Percentiles rank a stretch among this genome's conserved stretches.
phyloP scores from a whole-genome alignment of 805 yeast species.

The Komagataella phaffii region DNA sequence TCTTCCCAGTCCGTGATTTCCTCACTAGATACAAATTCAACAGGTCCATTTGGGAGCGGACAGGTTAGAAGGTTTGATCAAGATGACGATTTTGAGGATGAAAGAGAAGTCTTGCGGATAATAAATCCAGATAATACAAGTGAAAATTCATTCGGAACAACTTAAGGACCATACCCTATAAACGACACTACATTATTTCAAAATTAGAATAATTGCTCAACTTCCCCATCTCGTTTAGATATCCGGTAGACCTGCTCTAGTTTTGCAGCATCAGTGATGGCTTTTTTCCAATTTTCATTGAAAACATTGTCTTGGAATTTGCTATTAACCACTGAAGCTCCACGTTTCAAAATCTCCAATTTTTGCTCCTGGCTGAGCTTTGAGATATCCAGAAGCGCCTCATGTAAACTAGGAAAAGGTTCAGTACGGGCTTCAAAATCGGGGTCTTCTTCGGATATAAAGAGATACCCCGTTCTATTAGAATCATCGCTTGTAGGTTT shows the following conservation, averaged over 20 bases:
- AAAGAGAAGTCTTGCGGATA: not conserved
- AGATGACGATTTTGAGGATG: not conserved
- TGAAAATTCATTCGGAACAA: not conserved
- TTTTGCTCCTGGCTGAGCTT: slow-evolving; percentile 4
- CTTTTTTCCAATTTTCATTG: not conserved
- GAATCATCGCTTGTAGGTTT: slow-evolving; percentile 12
- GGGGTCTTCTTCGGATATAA: slow-evolving; percentile 51
- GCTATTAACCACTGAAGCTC: slow-evolving; percentile 1
- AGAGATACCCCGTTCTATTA: slow-evolving; percentile 59
- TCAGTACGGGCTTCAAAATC: slow-evolving; percentile 25
- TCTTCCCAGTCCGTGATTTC: not conserved
- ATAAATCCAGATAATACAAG: not conserved
- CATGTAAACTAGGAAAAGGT: slow-evolving; percentile 31
- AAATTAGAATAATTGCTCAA: slow-evolving; percentile 5
- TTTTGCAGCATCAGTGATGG: slow-evolving; percentile 3
- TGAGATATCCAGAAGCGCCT: slow-evolving; percentile 24
- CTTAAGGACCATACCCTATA: not conserved
- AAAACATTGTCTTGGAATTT: slow-evolving; percentile 4
- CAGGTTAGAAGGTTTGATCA: not conserved
- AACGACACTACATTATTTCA: not conserved
- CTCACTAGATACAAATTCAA: not conserved
- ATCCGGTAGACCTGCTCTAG: slow-evolving; percentile 4
- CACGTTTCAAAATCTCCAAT: slow-evolving; percentile 2
- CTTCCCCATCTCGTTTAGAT: slow-evolving; percentile 4
- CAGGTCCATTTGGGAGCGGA: not conserved